Conservation (phyloP, 2,329 filamentous ascomycete genomes). For the Penicillium sp. region DNA sequence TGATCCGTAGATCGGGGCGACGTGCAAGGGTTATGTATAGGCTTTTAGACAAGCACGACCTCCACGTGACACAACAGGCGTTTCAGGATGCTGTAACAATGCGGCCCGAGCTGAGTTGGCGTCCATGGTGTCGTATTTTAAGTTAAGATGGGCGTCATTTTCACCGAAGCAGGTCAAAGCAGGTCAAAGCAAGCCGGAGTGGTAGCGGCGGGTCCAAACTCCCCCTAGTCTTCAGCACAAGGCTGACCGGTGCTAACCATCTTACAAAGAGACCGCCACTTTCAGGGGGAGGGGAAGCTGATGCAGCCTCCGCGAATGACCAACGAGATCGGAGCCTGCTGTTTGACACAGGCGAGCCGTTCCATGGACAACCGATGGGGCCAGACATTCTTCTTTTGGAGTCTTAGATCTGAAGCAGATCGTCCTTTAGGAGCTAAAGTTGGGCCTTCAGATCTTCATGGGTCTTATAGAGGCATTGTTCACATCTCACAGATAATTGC, state of each 20-base stretch:
- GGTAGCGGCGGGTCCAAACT: background rate
- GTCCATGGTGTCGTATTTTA: background rate
- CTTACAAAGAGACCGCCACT: background rate
- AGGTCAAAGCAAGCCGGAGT: background rate
- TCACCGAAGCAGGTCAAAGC: background rate
- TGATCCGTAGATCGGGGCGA: background rate
- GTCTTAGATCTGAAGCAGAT: background rate
- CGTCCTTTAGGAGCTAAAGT: background rate
- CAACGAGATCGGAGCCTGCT: background rate
- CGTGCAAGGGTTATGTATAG: background rate
- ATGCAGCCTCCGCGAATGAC: background rate
- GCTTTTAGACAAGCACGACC: background rate
- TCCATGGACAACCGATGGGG: constrained; percentile 6
- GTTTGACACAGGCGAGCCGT: constrained; percentile 15
- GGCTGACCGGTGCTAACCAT: background rate
- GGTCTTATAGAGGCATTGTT: background rate
- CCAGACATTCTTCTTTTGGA: background rate
- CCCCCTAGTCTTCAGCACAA: constrained; percentile 1
- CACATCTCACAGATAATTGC: background rate
- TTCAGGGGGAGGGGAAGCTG: constrained; percentile 1
- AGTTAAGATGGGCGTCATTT: background rate
- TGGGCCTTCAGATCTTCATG: background rate
- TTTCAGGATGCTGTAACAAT: constrained; percentile 15
- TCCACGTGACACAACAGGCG: constrained; percentile 13
- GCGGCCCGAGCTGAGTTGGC: constrained; percentile 4